Evolutionary conservation across 345 rosid genomes (phyloP), one percentile per base, ranked within the genome.

Genomic region (Eucalyptus curtisii): DNA sequence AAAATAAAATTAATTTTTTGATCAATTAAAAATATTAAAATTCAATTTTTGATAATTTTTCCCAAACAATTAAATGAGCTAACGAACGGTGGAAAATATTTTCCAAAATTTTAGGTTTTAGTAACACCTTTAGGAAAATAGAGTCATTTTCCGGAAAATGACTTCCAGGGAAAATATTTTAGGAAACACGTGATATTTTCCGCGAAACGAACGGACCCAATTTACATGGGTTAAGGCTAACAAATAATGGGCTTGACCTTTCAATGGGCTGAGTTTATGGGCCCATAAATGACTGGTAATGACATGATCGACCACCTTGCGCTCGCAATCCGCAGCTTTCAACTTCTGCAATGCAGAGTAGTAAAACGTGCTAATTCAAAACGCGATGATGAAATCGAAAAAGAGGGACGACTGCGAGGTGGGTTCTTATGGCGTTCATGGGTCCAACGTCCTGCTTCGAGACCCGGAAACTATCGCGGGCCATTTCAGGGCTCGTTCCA

Each of bases 361-460:
- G 59, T 53, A 53, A 53, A 53, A 53, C 59, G 0, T 22, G 59
- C 59, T 19, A 53, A 53, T 8, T 53, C 5, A 22, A 20, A 53
- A 53, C 27, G 59, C 59, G 1, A 64, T n/a, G 33, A 30, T 64
- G 37, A 30, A 64, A 0, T 64, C 19, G 71, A 27, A 53, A 53
- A 64, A 14, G 31, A 30, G 31, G 0, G 71, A 33, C 7, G 44
- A 1, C 1, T 42, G 12, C 13, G 0, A 68, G 80, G 24, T 17
- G 5, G 42, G 79, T 33, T 31, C 40, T 16, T 66, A 31, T 0
- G 42, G 44, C 10, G 44, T 8, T 68, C 42, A 3, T 68, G 79
- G 79, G 79, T 31, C 42, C 42, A 10, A 19, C 3, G 24, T 24
- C 80, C 42, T 31, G 80, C 44, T 68, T 17, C 44, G 13, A 33